Base-by-base conservation (phyloP, 805 yeast species). In the Kodamaea fukazawae region DNA sequence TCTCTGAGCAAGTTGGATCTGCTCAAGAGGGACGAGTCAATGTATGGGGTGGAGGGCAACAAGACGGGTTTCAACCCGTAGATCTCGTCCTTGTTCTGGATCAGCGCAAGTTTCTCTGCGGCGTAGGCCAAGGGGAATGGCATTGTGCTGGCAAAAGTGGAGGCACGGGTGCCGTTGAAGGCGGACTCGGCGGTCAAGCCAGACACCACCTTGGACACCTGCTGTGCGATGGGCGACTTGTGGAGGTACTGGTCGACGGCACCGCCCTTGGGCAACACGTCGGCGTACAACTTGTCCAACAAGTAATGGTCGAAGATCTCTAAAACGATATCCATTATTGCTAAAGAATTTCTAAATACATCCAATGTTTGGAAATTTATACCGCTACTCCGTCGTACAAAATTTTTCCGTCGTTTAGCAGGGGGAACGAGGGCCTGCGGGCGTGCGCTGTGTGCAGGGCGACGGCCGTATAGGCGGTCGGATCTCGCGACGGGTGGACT, bases 281-380 rank as follows among this genome's bases (percentile, higher is more conserved):
- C 65, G 22, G 97, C 86, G 53, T 89, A 91, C 12, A 78, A 66
- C 58, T 70, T 72, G 66, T 93, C 99, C 36, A 91, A 76, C 20
- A 79, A 53, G 51, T 66, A 86, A 34, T 86, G 72, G 64, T 93
- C 99, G 33, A 71, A 65, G 16, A 79, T 68, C 62, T 93, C 99
- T 38, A 93, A 74, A 16, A 88, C 89, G 55, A 93, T 70, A 83
- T 93, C 99, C 99, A 93, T 91, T 42, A 34, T 57, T 44, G 10
- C 33, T 16, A 7, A 17, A 32, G 11, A n/a, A 25, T 12, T n/a
- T 25, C 16, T 26, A 11, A 12, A 11, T 12, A 26, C 29, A 11
- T 25, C 7, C 4, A 9, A n/a, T 33, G 3, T 22, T 13, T 25
- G 15, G 8, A 7, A 9, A 22, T 13, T 20, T 10, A 7, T 11